Conservation (phyloP, 306 rosid genomes). For the Potentilla sterilis region DNA sequence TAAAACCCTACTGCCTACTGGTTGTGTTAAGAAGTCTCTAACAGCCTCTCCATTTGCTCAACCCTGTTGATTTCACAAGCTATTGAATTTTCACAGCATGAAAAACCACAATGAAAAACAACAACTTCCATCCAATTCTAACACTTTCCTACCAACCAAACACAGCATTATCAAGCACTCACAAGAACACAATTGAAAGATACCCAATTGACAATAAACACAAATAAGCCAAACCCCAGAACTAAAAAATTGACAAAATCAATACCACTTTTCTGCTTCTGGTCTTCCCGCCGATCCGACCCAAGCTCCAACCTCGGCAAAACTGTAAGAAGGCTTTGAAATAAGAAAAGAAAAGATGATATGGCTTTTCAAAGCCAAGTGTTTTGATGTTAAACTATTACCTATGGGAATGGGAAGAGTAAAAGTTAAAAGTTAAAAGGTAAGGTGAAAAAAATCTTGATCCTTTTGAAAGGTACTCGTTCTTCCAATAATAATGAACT, state of each 20-base stretch:
- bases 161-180: not conserved
- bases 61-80: not conserved
- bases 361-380: not conserved
- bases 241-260: not conserved
- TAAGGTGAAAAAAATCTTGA: not conserved
- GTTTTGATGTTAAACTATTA: not conserved
- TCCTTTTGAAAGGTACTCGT: not conserved
- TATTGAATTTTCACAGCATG: not conserved
- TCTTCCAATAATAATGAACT: not conserved
- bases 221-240: constrained; percentile 13
- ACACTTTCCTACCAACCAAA: constrained; percentile 9
- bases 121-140: not conserved
- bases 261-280: not conserved
- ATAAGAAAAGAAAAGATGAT: not conserved
- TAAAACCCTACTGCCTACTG: not conserved
- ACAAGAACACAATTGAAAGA: not conserved
- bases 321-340: not conserved
- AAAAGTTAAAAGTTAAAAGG: not conserved
- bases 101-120: constrained; percentile 1
- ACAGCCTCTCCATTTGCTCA: not conserved
- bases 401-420: not conserved
- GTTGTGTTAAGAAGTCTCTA: not conserved
- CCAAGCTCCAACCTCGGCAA: not conserved
- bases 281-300: not conserved
- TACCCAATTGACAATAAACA: not conserved